Evolutionary conservation across 768 basidiomycete species (phyloP).

Genomic region (Tylopilus subfusipes): DNA sequence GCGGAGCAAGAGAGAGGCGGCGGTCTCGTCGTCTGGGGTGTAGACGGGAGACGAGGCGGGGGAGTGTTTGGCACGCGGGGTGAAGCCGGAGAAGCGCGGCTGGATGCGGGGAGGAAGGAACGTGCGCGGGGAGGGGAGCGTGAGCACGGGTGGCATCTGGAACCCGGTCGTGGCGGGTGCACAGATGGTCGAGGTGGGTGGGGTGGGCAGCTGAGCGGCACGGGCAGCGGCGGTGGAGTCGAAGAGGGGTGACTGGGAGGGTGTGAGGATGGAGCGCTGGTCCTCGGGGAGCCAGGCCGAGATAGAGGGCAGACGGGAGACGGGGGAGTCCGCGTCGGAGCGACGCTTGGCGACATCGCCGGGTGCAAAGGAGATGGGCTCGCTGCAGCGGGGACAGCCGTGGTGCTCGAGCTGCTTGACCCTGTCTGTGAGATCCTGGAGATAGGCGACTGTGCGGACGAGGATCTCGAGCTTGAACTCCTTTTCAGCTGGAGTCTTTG

Average conservation of each 20-base stretch:
- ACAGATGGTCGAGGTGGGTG: conserved; percentile 54
- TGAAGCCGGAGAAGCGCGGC: conserved; percentile 23
- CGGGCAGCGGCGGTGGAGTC: conserved; percentile 27
- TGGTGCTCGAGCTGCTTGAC: conserved; percentile 44
- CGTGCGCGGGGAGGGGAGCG: conserved; percentile 35
- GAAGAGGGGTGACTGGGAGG: conserved; percentile 34
- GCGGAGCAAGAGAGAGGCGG: conserved; percentile 63
- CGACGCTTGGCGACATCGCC: background rate
- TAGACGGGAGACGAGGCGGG: conserved; percentile 26
- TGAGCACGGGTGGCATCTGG: conserved; percentile 40
- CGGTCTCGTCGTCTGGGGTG: conserved; percentile 63
- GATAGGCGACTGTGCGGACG: conserved; percentile 73
- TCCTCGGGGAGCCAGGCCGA: conserved; percentile 60
- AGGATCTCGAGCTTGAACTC: conserved; percentile 94
- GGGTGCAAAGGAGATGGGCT: conserved; percentile 12
- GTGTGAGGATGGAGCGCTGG: conserved; percentile 29
- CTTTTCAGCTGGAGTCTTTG: conserved; percentile 54
- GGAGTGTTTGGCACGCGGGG: conserved; percentile 18
- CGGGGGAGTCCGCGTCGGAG: background rate
- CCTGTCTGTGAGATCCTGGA: conserved; percentile 63
- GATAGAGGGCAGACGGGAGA: conserved; percentile 59
- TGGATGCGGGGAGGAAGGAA: conserved; percentile 15
- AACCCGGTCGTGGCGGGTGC: conserved; percentile 34
- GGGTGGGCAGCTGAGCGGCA: conserved; percentile 45
- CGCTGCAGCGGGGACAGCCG: conserved; percentile 24